Evolutionary conservation across 73 alveolate genomes (phyloP), one percentile per base, ranked within the genome.

Genomic region (Breviolum minutum): DNA sequence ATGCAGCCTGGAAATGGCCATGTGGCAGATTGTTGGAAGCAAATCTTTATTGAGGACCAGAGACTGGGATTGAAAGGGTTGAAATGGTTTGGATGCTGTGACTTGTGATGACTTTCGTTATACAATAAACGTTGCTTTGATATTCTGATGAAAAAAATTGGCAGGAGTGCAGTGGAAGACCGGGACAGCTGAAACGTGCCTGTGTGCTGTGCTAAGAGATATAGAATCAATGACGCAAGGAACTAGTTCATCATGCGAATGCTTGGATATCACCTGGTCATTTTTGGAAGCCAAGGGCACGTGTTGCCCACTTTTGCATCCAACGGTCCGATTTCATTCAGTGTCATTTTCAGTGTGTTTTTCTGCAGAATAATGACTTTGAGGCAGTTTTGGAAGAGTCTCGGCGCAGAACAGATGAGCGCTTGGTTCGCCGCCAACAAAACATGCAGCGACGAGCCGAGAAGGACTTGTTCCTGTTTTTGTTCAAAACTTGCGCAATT

Each of bases 341-440:
- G 54, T 40, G 54, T 73, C 17, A 26, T 73, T 30, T 8, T 20
- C 30, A 20, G 40, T 30, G 30, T 71, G 14, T 71, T 71, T 20
- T 30, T 20, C 26, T 29, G 71, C 27, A 7, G 40, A 5, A 22
- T 26, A 48, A 22, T 7, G 16, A 22, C 27, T 17, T 32, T 24
- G 7, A 86, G 94, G 94, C 94, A 9, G 20, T 86, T 27, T 63
- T 86, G 76, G 94, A 86, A 29, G 77, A 61, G 63, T 61, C 94
- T 7, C 80, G n/a, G 12, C 94, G 94, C 8, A 63, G 94, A 26
- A 19, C 22, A 14, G 64, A 61, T 12, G 80, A 86, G 80, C 94
- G 62, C n/a, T 8, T 27, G 94, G 94, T 79, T 16, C 63, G 63
- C 64, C 94, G 40, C 19, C 17, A 13, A 63, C 63, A 26, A 2